Percentiles rank a stretch among this genome's conserved stretches.
Conservation (phyloP, 495 filamentous ascomycete genomes). For the Xanthoparmelia taractica region DNA sequence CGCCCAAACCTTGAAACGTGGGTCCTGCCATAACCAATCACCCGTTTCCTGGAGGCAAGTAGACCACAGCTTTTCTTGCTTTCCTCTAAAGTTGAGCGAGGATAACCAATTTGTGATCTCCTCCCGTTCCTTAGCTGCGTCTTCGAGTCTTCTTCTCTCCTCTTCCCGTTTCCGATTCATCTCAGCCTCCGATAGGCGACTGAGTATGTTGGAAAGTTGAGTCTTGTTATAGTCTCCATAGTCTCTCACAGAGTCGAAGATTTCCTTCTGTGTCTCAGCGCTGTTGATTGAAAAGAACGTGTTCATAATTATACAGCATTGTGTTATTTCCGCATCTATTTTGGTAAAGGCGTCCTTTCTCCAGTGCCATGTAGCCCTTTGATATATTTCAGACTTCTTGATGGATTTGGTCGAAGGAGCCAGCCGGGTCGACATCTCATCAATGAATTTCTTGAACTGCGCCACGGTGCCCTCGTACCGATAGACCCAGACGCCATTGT, state of each 20-base stretch:
- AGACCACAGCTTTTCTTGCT: slow-evolving; percentile 14
- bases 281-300: too few species aligned
- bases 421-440: neutral
- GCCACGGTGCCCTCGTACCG: neutral
- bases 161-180: neutral
- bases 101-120: slow-evolving; percentile 18
- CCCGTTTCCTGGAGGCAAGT: slow-evolving; percentile 7
- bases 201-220: too few species aligned
- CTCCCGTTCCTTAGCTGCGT: slow-evolving; percentile 5
- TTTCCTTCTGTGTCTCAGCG: too few species aligned
- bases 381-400: slow-evolving; percentile 2
- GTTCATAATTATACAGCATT: too few species aligned
- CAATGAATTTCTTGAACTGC: neutral
- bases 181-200: too few species aligned
- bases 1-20: slow-evolving; percentile 22
- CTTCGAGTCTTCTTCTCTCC: neutral
- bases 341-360: neutral
- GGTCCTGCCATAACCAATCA: slow-evolving; percentile 16
- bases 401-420: too few species aligned
- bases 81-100: slow-evolving; percentile 17
- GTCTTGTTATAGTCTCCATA: too few species aligned
- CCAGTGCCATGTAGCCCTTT: slow-evolving; percentile 4
- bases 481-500: neutral
- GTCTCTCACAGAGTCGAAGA: neutral
- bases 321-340: too few species aligned